These are phyloP conservation scores for Albugo laibachii DNA, from an alignment of 352 stramenopile species.

Conservation along the genomic window DNA sequence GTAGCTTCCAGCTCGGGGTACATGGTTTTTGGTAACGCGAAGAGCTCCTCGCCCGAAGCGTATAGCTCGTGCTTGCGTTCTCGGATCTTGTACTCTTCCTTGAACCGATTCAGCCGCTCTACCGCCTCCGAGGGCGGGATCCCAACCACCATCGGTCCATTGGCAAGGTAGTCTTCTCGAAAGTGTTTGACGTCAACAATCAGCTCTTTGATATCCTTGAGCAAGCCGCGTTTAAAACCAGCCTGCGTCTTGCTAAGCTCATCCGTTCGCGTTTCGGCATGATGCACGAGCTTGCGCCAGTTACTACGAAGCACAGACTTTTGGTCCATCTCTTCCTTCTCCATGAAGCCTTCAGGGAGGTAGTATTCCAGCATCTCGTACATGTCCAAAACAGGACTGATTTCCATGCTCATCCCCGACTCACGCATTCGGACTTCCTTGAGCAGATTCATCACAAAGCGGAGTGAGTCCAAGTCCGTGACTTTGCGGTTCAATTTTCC, in stretches of 20 bases:
- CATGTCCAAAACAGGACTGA: conserved; percentile 96
- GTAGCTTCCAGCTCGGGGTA: conserved; percentile 94
- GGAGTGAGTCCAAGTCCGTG: conserved; percentile 90
- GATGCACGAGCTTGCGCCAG: conserved; percentile 94
- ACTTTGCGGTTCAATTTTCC: conserved; percentile 87
- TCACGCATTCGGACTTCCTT: conserved; percentile 94
- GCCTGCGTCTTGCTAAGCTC: conserved; percentile 91
- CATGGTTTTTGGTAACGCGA: conserved; percentile 88
- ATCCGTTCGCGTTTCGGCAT: conserved; percentile 86
- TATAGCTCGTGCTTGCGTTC: conserved; percentile 96
- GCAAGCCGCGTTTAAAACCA: conserved; percentile 88
- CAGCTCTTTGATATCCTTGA: conserved; percentile 94
- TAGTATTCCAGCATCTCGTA: conserved; percentile 95
- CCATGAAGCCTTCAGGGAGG: conserved; percentile 90
- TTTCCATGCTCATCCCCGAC: conserved; percentile 96
- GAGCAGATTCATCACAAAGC: conserved; percentile 95
- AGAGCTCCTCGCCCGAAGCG: conserved; percentile 90
- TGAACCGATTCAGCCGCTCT: conserved; percentile 92
- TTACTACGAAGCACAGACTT: conserved; percentile 93
- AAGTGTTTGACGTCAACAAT: conserved; percentile 93
- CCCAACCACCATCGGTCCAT: conserved; percentile 94
- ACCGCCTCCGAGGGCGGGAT: conserved; percentile 92
- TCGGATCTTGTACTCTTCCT: conserved; percentile 95
- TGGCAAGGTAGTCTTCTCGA: conserved; percentile 89
- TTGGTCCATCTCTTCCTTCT: conserved; percentile 98